Conservation (phyloP, 257 asterid genomes). For the Nicotiana noctiflora region DNA sequence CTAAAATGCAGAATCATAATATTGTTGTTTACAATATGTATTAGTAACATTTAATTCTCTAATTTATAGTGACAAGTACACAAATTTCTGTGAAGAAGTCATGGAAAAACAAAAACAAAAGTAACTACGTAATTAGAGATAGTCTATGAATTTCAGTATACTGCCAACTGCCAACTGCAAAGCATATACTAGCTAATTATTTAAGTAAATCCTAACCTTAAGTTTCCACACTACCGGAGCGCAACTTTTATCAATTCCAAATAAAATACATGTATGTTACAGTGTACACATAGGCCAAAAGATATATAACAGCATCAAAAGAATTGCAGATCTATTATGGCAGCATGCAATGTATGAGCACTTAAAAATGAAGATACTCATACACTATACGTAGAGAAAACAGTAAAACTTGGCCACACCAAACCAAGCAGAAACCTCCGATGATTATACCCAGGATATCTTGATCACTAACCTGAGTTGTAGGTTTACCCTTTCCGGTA, state of each 20-base stretch:
- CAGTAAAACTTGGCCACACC: no score
- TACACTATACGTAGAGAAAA: neutral
- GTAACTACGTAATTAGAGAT: no score
- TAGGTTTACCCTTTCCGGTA: constrained; percentile 79
- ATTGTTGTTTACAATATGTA: neutral
- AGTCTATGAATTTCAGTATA: neutral
- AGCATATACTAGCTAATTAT: neutral
- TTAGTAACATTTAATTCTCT: neutral
- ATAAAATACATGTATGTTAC: neutral
- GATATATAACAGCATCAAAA: neutral
- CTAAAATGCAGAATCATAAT: neutral
- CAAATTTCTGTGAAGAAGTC: no score
- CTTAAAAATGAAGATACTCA: neutral
- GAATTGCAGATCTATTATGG: neutral
- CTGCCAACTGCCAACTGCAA: neutral
- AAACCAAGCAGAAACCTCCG: neutral
- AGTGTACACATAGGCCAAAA: neutral
- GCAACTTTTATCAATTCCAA: neutral
- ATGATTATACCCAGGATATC: neutral
- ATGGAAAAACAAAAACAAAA: no score
- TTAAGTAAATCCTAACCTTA: neutral
- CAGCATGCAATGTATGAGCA: neutral
- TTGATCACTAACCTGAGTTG: constrained; percentile 60
- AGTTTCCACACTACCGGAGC: neutral
- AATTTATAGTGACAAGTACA: neutral